Conservation (phyloP, 176 grass and related monocot genomes). For the Leersia perrieri region DNA sequence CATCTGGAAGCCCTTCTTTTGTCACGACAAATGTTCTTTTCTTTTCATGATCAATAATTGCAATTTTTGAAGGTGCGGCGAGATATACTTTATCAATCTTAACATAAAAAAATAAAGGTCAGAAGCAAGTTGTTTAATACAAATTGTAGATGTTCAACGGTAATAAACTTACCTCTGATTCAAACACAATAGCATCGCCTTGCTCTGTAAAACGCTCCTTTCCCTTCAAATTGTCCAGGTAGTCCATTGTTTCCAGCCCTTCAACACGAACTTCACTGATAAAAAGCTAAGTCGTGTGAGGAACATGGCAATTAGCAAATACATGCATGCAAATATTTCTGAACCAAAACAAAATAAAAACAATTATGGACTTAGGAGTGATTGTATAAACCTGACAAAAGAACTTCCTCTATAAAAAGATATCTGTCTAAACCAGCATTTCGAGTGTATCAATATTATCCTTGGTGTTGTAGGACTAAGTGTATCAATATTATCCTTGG, state of each 20-base stretch:
- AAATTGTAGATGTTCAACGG: background rate
- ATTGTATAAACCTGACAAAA: background rate
- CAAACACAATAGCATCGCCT: constrained; percentile 83
- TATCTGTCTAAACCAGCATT: background rate
- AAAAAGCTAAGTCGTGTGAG: constrained; percentile 16
- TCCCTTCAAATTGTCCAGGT: constrained; percentile 65
- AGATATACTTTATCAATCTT: constrained; percentile 89
- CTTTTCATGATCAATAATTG: constrained; percentile 91
- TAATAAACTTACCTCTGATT: constrained; percentile 60
- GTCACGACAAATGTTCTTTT: constrained; percentile 76
- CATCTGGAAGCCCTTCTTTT: constrained; percentile 85
- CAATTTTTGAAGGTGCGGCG: constrained; percentile 66
- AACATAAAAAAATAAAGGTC: constrained; percentile 6
- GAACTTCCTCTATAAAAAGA: too few relatives aligned
- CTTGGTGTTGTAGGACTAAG: too few relatives aligned
- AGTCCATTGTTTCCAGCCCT: constrained; percentile 90
- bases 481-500: background rate
- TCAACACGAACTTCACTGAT: constrained; percentile 79
- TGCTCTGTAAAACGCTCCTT: constrained; percentile 72
- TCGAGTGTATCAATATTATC: background rate
- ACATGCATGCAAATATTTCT: constrained; percentile 2
- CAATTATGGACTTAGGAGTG: background rate
- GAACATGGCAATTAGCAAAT: background rate
- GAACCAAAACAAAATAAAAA: background rate
- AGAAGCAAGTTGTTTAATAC: background rate